phyloP scores from a whole-genome alignment of 1,284 basidiomycete genomes.

The Tylopilus sp. region DNA sequence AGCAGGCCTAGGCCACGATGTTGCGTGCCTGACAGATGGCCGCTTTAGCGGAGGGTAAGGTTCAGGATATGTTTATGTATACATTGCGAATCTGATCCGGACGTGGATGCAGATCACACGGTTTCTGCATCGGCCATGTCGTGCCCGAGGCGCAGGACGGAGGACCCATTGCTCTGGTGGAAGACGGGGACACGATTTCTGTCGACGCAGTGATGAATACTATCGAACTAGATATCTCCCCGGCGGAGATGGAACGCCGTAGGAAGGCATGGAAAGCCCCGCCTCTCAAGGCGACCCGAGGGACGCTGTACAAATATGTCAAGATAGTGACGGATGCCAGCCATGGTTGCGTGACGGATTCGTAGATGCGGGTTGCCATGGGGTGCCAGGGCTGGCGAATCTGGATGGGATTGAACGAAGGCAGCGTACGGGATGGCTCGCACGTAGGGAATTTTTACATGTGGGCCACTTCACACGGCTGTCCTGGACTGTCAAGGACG shows the following conservation, averaged over 20 bases:
- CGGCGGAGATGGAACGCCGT: conserved; percentile 68
- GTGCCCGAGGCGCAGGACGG: conserved; percentile 88
- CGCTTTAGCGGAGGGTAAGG: conserved; percentile 89
- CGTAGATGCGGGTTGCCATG: conserved; percentile 39
- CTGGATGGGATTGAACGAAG: conserved; percentile 9
- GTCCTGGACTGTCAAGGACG: conserved; percentile 27
- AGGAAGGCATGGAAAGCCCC: conserved; percentile 72
- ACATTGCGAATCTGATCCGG: conserved; percentile 13
- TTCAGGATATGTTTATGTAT: conserved; percentile 6
- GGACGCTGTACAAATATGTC: conserved; percentile 86
- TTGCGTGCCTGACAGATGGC: conserved; percentile 90
- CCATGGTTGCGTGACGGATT: conserved; percentile 85
- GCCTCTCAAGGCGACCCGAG: conserved; percentile 80
- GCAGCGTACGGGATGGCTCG: background rate
- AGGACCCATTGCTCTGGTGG: conserved; percentile 86
- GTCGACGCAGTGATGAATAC: conserved; percentile 85
- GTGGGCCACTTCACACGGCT: conserved; percentile 18
- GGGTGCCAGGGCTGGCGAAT: conserved; percentile 1
- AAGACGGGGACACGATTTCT: conserved; percentile 83
- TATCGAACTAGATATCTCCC: conserved; percentile 68
- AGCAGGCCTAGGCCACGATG: conserved; percentile 85
- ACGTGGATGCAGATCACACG: conserved; percentile 60
- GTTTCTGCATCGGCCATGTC: conserved; percentile 91
- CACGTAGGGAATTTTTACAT: background rate
- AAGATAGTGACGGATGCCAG: conserved; percentile 85